Conservation (phyloP, 306 rosid genomes). For the Cyamopsis tetragonoloba region DNA sequence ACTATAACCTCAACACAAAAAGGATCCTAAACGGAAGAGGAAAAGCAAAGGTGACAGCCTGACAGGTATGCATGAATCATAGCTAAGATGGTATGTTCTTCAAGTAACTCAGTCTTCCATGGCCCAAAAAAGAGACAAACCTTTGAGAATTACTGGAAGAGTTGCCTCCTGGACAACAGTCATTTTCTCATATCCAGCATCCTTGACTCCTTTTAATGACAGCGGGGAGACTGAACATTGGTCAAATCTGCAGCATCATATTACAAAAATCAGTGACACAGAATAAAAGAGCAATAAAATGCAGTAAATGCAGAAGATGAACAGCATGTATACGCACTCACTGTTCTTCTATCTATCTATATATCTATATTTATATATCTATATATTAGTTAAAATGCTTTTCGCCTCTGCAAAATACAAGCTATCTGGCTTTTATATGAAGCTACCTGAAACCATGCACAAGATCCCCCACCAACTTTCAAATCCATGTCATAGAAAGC, state of each 20-base stretch:
- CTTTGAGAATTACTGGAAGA: constrained; percentile 85
- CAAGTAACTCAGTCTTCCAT: background rate
- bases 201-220: constrained; percentile 85
- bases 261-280: constrained; percentile 24
- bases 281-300: background rate
- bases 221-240: constrained; percentile 67
- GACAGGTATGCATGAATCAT: background rate
- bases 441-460: background rate
- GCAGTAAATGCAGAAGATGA: background rate
- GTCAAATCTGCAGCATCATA: constrained; percentile 62
- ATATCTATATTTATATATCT: too few relatives aligned
- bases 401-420: background rate
- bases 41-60: background rate
- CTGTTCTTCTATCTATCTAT: too few relatives aligned
- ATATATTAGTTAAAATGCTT: constrained; percentile 13
- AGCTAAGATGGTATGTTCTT: background rate
- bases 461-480: constrained; percentile 19
- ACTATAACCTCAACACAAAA: background rate
- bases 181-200: constrained; percentile 92
- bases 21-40: background rate
- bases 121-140: constrained; percentile 38
- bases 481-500: constrained; percentile 17
- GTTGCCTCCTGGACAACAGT: constrained; percentile 94
- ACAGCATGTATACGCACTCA: background rate
- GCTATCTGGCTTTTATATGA: background rate